These are phyloP conservation scores for Botrytis medusae DNA, from an alignment of 2,329 filamentous ascomycete genomes.

Conservation along the genomic window DNA sequence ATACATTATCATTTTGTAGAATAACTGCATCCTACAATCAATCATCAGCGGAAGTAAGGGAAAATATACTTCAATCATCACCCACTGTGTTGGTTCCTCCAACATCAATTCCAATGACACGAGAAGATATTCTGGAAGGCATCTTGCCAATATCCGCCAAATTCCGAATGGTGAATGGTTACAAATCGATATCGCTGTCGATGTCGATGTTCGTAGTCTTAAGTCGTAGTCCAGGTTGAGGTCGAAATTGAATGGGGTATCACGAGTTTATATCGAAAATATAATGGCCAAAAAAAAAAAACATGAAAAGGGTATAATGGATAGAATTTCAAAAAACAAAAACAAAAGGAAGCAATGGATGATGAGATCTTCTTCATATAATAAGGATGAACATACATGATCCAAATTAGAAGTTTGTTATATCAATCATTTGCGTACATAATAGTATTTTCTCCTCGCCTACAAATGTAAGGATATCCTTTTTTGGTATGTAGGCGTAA, in stretches of 20 bases:
- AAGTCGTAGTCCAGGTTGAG: background rate
- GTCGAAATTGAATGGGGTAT: background rate
- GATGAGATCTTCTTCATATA: background rate
- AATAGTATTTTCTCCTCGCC: constrained; percentile 10
- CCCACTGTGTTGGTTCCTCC: constrained; percentile 56
- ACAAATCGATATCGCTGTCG: background rate
- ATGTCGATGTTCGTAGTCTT: background rate
- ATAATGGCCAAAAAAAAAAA: background rate
- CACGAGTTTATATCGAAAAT: background rate
- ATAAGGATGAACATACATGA: background rate
- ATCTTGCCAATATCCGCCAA: constrained; percentile 15
- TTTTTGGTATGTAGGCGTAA: constrained; percentile 14
- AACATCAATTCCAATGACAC: constrained; percentile 49
- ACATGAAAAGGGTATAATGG: background rate
- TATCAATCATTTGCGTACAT: constrained; percentile 13
- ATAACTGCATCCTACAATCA: constrained; percentile 29
- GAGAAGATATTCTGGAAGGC: constrained; percentile 31
- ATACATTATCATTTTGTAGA: constrained; percentile 33
- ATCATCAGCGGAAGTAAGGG: background rate
- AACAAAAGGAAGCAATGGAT: background rate
- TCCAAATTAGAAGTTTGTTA: constrained; percentile 1
- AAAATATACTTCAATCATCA: background rate
- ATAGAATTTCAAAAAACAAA: background rate
- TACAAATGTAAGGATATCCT: constrained; percentile 9
- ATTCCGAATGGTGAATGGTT: background rate